phyloP scores from a whole-genome alignment of 768 basidiomycete species.

The Candolleomyces eurysporus region DNA sequence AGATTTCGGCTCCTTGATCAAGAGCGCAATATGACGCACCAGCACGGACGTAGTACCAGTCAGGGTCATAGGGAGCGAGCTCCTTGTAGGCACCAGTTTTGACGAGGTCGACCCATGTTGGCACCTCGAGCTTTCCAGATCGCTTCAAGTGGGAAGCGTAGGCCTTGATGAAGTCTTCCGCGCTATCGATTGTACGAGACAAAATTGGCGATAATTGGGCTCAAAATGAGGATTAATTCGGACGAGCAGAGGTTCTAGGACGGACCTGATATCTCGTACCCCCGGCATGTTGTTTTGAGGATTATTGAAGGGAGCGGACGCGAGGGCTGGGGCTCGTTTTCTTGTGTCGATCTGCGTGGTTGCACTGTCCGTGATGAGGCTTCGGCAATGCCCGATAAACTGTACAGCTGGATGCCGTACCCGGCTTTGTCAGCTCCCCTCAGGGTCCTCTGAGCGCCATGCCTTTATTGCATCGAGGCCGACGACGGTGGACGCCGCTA shows the following conservation, averaged over 20 bases:
- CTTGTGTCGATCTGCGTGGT: constrained; percentile 40
- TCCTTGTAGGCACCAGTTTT: constrained; percentile 98
- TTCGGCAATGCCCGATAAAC: constrained; percentile 27
- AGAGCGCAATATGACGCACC: constrained; percentile 52
- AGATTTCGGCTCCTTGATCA: constrained; percentile 1
- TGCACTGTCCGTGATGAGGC: constrained; percentile 22
- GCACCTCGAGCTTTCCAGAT: constrained; percentile 98
- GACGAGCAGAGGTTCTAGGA: constrained; percentile 1
- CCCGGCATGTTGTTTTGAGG: constrained; percentile 64
- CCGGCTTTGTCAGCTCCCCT: neutral
- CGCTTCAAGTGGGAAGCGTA: constrained; percentile 97
- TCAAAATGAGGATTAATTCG: constrained; percentile 15
- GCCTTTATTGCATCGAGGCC: neutral
- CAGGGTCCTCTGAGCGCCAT: neutral
- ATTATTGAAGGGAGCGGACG: constrained; percentile 46
- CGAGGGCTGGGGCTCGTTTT: constrained; percentile 33
- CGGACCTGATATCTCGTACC: constrained; percentile 77
- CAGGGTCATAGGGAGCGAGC: constrained; percentile 97
- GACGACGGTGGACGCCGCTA: neutral
- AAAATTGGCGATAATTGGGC: constrained; percentile 14
- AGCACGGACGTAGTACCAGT: constrained; percentile 99
- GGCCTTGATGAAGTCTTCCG: constrained; percentile 90
- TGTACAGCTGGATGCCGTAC: neutral
- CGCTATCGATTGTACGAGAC: constrained; percentile 45
- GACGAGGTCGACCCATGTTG: constrained; percentile 97